Evolutionary conservation across 202 grass and related monocot species (phyloP), one percentile per base, ranked within the genome.

Genomic region (Hordeum pubiflorum): DNA sequence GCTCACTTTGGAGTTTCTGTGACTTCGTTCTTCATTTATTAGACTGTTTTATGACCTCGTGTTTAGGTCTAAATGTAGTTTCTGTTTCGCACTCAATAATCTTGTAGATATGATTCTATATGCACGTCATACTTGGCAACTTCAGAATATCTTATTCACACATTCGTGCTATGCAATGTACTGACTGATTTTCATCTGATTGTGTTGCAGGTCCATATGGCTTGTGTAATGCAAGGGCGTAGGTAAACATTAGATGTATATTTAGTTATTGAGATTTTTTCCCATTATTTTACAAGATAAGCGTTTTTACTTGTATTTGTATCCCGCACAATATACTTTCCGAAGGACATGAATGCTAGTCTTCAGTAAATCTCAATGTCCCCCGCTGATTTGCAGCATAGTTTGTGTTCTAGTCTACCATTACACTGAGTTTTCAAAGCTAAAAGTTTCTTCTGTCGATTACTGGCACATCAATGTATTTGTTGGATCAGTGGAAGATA

Each of bases 201-300:
- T 77, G 76, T 11, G 20, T 91, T 87, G 86, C 86, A 98, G 95
- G 95, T 98, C n/a, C 88, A 93, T 74, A 98, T 98, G 95, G 92
- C 95, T 54, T 98, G 95, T 87, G 85, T 98, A 82, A 89, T 93
- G 90, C 92, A 98, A 83, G 90, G 95, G 24, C 87, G 75, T 76
- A 89, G 95, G 95, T 98, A 91, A 91, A 57, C 7, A 26, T 58
- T 59, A 32, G 65, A 85, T 77, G 33, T 38, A 56, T 77, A 79
- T 17, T 76, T 61, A 18, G 20, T 68, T 79, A 31, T 36, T 76
- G 62, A 22, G 70, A 8, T 11, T 55, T 75, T 40, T 34, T 56
- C 11, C 74, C 6, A 12, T 12, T 3, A 61, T 69, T 66, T 84
- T 54, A 69, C 29, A 3, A 33, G 38, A 41, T 8, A 88, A 48